Evolutionary conservation across 805 yeast genomes (phyloP), one percentile per base, ranked within the genome.

Genomic region (Sungouiella thailandica): DNA sequence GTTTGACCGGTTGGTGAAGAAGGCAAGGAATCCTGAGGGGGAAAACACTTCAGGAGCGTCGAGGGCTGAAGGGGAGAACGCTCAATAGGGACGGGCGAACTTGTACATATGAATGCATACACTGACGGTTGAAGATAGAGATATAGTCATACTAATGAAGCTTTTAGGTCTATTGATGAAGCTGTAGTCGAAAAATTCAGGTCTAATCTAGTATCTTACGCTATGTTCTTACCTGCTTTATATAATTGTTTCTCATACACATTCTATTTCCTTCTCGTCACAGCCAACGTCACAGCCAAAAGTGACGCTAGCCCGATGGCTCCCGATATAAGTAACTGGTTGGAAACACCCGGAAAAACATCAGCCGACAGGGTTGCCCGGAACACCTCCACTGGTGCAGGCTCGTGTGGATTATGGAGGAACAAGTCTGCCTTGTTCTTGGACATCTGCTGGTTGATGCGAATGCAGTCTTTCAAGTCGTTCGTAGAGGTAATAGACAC

Each of bases 381-480:
- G 4, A 19, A 16, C 12, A 17, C 23, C 23, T 23, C 30, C 6
- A 57, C 43, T 7, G 53, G 50, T 2, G 57, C 60, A 11, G 51
- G 52, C 33, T 71, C 71, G 44, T 79, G 78, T 0, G 80, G 75
- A 50, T 80, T 80, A 53, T 85, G 95, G 27, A 87, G 62, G 44
- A 69, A 76, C 25, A 87, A 57, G 46, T 85, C 94, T 7, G 85
- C 83, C 54, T 83, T 82, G 25, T 75, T 80, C 27, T 61, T 55
- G 7, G 68, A 62, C 20, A 72, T 50, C 33, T 57, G 63, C 34
- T 62, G 63, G 44, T 80, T 68, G 26, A 81, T 69, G 32, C 58
- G 55, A n/a, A 82, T 76, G 52, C 95, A 85, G 43, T 86, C 95
- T 14, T 65, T 50, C 37, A 87, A 68, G 51, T 87, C 96, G 47